Evolutionary conservation across 495 filamentous ascomycete species (phyloP).

Genomic region (Penicillium bialowiezense): DNA sequence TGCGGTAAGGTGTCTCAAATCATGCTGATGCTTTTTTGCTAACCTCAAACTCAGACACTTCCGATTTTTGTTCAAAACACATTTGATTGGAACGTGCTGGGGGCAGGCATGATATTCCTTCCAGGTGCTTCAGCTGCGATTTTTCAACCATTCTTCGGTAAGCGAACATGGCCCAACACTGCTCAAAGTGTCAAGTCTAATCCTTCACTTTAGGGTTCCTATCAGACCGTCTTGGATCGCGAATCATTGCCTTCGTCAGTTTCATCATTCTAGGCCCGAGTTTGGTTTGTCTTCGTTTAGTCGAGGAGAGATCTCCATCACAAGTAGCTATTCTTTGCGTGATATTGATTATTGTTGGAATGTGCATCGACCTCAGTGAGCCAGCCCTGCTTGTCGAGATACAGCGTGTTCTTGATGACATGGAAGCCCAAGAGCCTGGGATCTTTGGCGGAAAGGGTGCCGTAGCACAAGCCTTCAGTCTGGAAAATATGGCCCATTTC

Average conservation of each 20-base stretch:
- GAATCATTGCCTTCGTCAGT: conserved; percentile 42
- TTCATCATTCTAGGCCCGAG: conserved; percentile 46
- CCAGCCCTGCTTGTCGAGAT: conserved; percentile 53
- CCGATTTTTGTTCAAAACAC: conserved; percentile 57
- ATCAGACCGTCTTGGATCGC: conserved; percentile 50
- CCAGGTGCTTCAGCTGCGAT: conserved; percentile 61
- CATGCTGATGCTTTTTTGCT: neutral
- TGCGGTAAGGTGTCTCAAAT: conserved; percentile 14
- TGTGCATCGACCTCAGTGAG: conserved; percentile 23
- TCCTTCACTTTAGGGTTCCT: conserved; percentile 32
- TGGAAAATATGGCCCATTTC: conserved; percentile 47
- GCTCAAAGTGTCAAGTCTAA: conserved; percentile 24
- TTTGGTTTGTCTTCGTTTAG: conserved; percentile 49
- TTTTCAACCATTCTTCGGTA: conserved; percentile 31
- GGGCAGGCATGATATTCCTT: conserved; percentile 69
- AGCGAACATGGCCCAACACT: conserved; percentile 26
- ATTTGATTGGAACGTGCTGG: conserved; percentile 62
- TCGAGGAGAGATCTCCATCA: conserved; percentile 23
- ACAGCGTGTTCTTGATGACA: conserved; percentile 55
- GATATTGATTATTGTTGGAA: conserved; percentile 24
- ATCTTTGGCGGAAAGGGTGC: conserved; percentile 46
- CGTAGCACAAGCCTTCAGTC: conserved; percentile 53
- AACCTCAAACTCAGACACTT: conserved; percentile 30
- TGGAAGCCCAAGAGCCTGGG: conserved; percentile 53
- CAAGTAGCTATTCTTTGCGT: conserved; percentile 30